Conservation (phyloP, 495 filamentous ascomycete genomes). For the Mytilinidion resinicola region DNA sequence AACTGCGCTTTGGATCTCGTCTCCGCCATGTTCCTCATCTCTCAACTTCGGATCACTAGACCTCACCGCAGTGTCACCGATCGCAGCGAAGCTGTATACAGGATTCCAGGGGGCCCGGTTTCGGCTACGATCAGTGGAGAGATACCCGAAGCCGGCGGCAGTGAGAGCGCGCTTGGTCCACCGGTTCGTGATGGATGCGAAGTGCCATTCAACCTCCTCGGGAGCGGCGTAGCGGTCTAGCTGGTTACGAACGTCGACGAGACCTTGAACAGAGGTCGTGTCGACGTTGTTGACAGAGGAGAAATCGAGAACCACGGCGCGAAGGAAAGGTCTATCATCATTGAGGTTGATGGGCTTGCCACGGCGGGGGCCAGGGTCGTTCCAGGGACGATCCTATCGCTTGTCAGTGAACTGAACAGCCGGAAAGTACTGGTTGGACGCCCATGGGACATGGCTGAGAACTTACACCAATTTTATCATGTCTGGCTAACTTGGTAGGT, state of each 20-base stretch:
- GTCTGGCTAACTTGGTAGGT: constrained; percentile 61
- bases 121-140: constrained; percentile 47
- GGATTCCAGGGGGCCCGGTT: constrained; percentile 65
- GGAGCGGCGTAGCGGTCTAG: constrained; percentile 82
- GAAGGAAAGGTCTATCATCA: constrained; percentile 62
- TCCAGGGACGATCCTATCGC: constrained; percentile 79
- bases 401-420: background rate
- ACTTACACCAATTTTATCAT: constrained; percentile 52
- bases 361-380: constrained; percentile 74
- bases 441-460: background rate
- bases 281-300: constrained; percentile 94
- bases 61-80: constrained; percentile 45
- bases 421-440: background rate
- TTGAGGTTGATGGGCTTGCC: constrained; percentile 45
- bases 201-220: constrained; percentile 87
- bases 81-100: constrained; percentile 89
- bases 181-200: constrained; percentile 88
- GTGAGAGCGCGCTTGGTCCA: constrained; percentile 97
- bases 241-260: constrained; percentile 96
- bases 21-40: constrained; percentile 23
- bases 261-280: constrained; percentile 84
- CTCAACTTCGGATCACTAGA: constrained; percentile 17
- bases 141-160: constrained; percentile 86
- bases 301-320: constrained; percentile 92
- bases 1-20: constrained; percentile 8